Evolutionary conservation across 768 basidiomycete species (phyloP).

Genomic region (Mycena galopus): DNA sequence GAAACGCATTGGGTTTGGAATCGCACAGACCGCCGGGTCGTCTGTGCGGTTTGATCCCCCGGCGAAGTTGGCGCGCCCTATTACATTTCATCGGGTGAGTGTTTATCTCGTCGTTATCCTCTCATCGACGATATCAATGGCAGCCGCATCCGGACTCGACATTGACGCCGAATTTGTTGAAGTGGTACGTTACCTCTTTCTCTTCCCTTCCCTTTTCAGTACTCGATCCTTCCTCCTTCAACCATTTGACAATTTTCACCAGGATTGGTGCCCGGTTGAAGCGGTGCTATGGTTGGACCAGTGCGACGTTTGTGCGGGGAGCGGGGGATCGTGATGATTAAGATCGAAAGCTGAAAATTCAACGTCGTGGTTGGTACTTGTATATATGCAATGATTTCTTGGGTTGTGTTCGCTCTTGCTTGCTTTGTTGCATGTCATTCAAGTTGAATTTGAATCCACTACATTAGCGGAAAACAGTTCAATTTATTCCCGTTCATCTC

Average conservation of each 20-base stretch:
- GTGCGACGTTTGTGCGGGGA: slow-evolving; percentile 13
- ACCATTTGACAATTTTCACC: neutral
- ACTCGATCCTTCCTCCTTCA: too few species aligned
- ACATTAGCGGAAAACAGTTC: too few species aligned
- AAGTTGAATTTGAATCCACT: too few species aligned
- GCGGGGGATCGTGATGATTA: slow-evolving; percentile 5
- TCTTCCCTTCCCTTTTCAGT: neutral
- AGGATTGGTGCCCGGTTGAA: slow-evolving; percentile 19
- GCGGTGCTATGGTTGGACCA: slow-evolving; percentile 28
- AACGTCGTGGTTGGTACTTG: neutral
- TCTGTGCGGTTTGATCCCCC: slow-evolving; percentile 37
- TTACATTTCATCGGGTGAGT: slow-evolving; percentile 37
- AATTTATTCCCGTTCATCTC: too few species aligned
- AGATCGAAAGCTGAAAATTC: neutral
- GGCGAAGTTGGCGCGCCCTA: slow-evolving; percentile 29
- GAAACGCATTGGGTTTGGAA: slow-evolving; percentile 34
- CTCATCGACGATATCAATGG: neutral
- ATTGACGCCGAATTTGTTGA: slow-evolving; percentile 24
- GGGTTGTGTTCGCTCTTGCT: too few species aligned
- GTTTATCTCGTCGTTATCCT: neutral
- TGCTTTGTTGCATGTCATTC: too few species aligned
- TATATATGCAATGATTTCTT: neutral
- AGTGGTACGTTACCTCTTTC: slow-evolving; percentile 5
- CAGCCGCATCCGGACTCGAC: slow-evolving; percentile 37
- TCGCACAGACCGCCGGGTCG: slow-evolving; percentile 33